Base-by-base conservation (phyloP, 805 yeast species). In the Metschnikowia cerradonensis region DNA sequence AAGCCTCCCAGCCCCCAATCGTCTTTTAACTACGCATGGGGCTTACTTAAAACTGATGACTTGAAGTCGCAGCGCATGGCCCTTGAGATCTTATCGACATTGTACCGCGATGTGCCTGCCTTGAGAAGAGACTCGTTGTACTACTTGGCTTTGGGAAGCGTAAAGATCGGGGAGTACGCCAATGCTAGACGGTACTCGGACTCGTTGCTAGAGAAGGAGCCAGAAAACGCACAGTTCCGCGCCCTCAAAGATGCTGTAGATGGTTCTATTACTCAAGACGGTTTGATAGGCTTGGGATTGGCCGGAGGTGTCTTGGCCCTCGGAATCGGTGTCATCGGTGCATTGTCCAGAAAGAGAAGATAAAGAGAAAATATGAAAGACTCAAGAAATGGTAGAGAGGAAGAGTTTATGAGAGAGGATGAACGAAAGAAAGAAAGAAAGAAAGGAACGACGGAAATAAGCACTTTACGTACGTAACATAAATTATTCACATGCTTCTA, bases 21-120 rank as follows among this genome's bases (percentile, higher is more conserved):
- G 2, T 80, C 83, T 51, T 94, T 94, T 77, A 94, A 95, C 68
- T 88, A 88, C 60, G 96, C 97, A 0, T 94, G 99, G 99, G 99
- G 95, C 3, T 73, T 94, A 46, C 81, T 95, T 55, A 91, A 90
- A 66, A 83, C 96, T 1, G 64, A 67, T 46, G 75, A 77, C 45
- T 73, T 75, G 20, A 77, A 74, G 37, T 86, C 88, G 54, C 95
- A 88, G 62, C 77, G 86, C 59, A 76, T 85, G 46, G 99, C 98
- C 0, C 82, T 94, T 15, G 83, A 81, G 49, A 75, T 92, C 30
- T 73, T 94, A 52, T 80, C 89, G 0, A 82, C 81, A 41, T 68
- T 81, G 22, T 92, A 86, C 69, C 81, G 85, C 57, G 89, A 82
- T 45, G 85, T 86, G 0, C 92, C 96, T 0, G 79, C 81, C 49